phyloP scores from a whole-genome alignment of 345 rosid genomes.

The Rhodamnia rubescens region DNA sequence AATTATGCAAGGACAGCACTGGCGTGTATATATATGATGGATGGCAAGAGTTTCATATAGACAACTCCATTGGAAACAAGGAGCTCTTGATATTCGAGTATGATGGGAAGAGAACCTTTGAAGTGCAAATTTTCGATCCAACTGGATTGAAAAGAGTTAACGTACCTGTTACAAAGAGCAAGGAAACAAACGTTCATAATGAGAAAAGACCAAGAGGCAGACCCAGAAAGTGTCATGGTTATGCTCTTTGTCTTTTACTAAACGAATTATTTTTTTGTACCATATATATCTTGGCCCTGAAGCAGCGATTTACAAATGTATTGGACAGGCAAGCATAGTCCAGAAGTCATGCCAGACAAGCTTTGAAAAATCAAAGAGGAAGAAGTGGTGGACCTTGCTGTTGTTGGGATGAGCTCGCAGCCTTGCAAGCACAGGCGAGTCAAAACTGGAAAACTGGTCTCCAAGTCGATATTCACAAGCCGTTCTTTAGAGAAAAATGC shows the following conservation, averaged over 20 bases:
- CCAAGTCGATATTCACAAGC: background rate
- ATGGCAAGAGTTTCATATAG: background rate
- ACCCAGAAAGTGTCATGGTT: background rate
- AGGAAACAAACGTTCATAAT: background rate
- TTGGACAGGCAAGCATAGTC: too few species aligned
- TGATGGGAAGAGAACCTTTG: background rate
- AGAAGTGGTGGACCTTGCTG: background rate
- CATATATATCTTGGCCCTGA: too few species aligned
- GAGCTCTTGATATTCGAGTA: background rate
- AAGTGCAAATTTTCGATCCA: background rate
- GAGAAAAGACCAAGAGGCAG: background rate
- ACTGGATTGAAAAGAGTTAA: background rate
- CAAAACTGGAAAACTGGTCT: background rate
- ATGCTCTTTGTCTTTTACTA: background rate
- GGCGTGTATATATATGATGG: background rate
- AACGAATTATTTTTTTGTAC: too few species aligned
- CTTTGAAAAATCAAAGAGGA: background rate
- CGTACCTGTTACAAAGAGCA: background rate
- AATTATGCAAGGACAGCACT: background rate
- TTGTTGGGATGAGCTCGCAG: background rate
- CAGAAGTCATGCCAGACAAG: background rate
- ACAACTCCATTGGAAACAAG: background rate
- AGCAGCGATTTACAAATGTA: too few species aligned
- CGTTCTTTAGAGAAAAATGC: background rate
- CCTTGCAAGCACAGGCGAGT: background rate